Base-by-base conservation (phyloP, 768 basidiomycete species). In the Boletus vermiculosoides region DNA sequence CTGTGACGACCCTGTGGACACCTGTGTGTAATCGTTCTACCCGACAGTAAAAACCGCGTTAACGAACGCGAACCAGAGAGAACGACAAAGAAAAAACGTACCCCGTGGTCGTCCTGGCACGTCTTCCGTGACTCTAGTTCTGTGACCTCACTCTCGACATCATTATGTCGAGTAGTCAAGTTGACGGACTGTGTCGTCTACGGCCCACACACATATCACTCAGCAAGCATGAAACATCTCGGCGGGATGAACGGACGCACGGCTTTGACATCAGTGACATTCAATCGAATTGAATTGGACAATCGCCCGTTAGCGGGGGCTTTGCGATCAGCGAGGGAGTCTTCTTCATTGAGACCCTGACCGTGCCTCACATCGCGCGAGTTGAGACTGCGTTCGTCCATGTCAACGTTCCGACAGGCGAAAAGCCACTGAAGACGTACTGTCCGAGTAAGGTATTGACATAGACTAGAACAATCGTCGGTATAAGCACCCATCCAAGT, bases 371-470 rank as follows among this genome's bases (percentile, higher is more conserved):
- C 47, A 10, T 62, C 47, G 11, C 70, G 71, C 28, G 49, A 52
- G 22, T 68, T 71, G n/a, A 71, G 68, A 9, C 71, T 71, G 23
- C 9, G 33, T 39, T 28, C 18, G 9, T 36, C n/a, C 31, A 40
- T 33, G 22, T 69, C 37, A 64, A 39, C 20, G 0, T 5, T 31
- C 7, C 11, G 15, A 30, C 30, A 20, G 8, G 5, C 11, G 36
- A 42, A 36, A 36, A 18, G 9, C 7, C 5, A 28, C 1, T 1
- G 4, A 13, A 11, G 39, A 61, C 71, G 22, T 44, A 71, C 70
- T 66, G 55, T 54, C 49, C 70, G 5, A 71, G 53, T 5, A 71
- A 25, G 13, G 60, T 62, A n/a, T 71, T 71, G 33, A 70, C 59
- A 20, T 68, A 66, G 25, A 73, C 70, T 71, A 41, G n/a, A 20